Conservation (phyloP, 176 grass and related monocot genomes). For the Triticum timopheevii region DNA sequence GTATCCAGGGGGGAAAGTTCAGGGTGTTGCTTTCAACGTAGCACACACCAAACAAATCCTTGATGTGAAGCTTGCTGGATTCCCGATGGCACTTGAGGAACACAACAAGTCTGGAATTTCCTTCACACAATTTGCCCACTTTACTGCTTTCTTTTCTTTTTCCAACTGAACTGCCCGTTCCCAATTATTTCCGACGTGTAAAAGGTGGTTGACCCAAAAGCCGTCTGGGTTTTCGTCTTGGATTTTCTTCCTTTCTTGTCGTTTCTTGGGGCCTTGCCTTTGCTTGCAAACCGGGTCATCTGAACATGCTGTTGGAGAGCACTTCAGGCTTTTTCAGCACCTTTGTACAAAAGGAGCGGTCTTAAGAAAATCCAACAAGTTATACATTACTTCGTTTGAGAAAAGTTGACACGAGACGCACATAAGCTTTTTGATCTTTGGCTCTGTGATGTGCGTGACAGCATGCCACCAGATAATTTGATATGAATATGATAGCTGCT, state of each 20-base stretch:
- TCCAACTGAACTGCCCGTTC: neutral
- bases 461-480: neutral
- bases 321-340: neutral
- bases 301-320: neutral
- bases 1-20: neutral
- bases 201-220: neutral
- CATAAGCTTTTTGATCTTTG: neutral
- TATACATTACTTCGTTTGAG: neutral
- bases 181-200: neutral
- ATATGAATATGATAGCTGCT: neutral
- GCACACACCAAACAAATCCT: neutral
- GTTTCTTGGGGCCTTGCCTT: neutral
- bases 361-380: neutral
- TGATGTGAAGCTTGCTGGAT: neutral
- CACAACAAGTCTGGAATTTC: neutral
- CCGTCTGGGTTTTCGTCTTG: neutral
- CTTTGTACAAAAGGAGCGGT: neutral
- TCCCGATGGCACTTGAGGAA: conserved; percentile 10
- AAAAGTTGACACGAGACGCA: neutral
- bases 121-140: neutral
- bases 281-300: neutral
- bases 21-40: conserved; percentile 21
- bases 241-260: neutral
- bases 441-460: neutral
- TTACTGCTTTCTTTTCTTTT: neutral